Base-by-base conservation (phyloP, 1,284 basidiomycete genomes). In the Puccinia novopanici region DNA sequence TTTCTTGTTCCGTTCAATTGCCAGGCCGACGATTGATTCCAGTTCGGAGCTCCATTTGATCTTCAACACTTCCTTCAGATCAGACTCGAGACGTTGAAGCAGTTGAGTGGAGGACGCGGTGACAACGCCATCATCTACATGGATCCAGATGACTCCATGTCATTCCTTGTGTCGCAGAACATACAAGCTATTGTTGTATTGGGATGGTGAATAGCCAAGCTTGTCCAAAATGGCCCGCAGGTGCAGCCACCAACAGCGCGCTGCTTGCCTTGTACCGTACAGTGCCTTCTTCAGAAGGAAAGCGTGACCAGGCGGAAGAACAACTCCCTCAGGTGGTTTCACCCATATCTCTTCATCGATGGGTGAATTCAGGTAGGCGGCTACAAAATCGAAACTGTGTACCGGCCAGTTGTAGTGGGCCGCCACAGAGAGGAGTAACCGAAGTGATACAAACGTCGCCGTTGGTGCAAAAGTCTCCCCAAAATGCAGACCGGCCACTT, bases 271-370 rank as follows among this genome's bases (percentile, higher is more conserved):
- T 5, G 71, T 73, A 45, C 71, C 71, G 54, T 73, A 73, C 17
- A 73, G 50, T 50, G 50, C 71, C 71, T 73, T 73, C 24, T 40
- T 37, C 22, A 73, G 40, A 1, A 15, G 15, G 15, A 55, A 37
- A 13, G 22, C 71, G 9, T 13, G 3, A n/a, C 57, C 57, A 27
- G 19, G 19, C 2, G 24, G 37, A 22, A 42, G n/a, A 10, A 24
- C 8, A n/a, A 67, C 9, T 2, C 75, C 75, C 3, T 67, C 59
- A 34, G 75, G 45, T 2, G 42, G 59, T 9, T 24, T 34, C 5
- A 77, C 50, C 24, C 59, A 77, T 2, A 77, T 50, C 8, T 75
- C 55, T 19, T 75, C 54, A 37, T 75, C 55, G 40, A 65, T 76
- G 3, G 45, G 59, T 27, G 27, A 61, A 42, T 76, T 61, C 5